Conservation (phyloP, 2,329 filamentous ascomycete species). For the Helotiales sp. region DNA sequence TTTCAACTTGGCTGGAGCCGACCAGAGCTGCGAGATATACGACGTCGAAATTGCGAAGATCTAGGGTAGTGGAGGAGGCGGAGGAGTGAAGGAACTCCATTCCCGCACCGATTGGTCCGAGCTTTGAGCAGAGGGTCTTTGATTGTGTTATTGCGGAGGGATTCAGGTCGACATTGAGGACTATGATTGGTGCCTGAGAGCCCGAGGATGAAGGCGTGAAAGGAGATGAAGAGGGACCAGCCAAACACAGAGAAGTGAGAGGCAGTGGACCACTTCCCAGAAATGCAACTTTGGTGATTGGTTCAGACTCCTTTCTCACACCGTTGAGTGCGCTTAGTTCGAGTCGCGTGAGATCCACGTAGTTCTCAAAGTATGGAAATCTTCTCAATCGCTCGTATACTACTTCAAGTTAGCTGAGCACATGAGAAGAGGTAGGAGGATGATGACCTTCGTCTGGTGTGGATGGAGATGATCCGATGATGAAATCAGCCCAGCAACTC, state of each 20-base stretch:
- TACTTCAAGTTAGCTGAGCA: constrained; percentile 12
- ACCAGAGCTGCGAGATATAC: constrained; percentile 53
- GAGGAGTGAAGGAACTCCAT: constrained; percentile 43
- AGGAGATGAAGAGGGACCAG: constrained; percentile 21
- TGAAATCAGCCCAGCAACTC: constrained; percentile 42
- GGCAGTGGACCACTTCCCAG: constrained; percentile 52
- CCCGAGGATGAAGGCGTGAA: constrained; percentile 27
- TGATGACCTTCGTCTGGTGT: constrained; percentile 18
- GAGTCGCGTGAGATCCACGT: constrained; percentile 47
- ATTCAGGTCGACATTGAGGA: constrained; percentile 46
- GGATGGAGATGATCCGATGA: constrained; percentile 25
- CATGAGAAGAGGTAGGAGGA: not conserved
- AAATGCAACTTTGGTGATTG: constrained; percentile 43
- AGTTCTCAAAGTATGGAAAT: constrained; percentile 52
- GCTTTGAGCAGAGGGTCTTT: constrained; percentile 30
- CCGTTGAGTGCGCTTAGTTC: constrained; percentile 45
- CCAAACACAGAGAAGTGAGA: constrained; percentile 47
- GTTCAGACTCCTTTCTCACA: constrained; percentile 25
- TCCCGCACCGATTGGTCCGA: constrained; percentile 32
- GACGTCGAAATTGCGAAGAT: constrained; percentile 40
- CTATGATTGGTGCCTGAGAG: not conserved
- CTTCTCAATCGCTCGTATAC: constrained; percentile 30
- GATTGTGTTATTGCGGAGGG: constrained; percentile 38
- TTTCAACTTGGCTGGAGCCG: constrained; percentile 42
- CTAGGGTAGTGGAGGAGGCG: constrained; percentile 25